A percentile compares a stretch with the other conserved stretches of the same genome.
Conservation (phyloP, 2,329 filamentous ascomycete genomes). For the Cladophialophora exuberans region DNA sequence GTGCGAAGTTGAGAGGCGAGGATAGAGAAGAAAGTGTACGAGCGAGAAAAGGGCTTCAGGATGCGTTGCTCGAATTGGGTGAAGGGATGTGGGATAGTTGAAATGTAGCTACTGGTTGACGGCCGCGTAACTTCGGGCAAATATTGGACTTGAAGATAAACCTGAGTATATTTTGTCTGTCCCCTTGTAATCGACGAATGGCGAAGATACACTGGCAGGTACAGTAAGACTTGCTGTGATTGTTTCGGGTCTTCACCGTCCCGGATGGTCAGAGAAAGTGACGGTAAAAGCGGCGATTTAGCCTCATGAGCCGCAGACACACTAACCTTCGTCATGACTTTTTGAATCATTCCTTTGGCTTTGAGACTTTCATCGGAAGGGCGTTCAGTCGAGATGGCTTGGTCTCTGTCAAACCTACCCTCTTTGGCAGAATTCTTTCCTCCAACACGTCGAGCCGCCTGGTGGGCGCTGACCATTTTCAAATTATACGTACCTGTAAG, state of each 20-base stretch:
- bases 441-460: constrained; percentile 45
- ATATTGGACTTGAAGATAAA: too few species aligned
- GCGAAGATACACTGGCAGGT: too few species aligned
- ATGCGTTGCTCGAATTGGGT: constrained; percentile 48
- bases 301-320: not conserved
- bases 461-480: constrained; percentile 41
- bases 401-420: constrained; percentile 33
- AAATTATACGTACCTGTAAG: constrained; percentile 41
- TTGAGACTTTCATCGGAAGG: not conserved
- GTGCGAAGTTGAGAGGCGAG: constrained; percentile 47
- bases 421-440: constrained; percentile 40
- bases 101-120: too few species aligned
- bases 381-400: constrained; percentile 25
- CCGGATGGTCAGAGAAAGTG: too few species aligned
- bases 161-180: too few species aligned
- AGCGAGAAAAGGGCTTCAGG: constrained; percentile 49
- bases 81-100: constrained; percentile 55
- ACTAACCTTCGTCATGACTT: not conserved
- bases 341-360: not conserved
- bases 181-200: too few species aligned
- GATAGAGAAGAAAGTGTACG: constrained; percentile 51
- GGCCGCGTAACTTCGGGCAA: too few species aligned
- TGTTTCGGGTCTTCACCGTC: too few species aligned
- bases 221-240: too few species aligned
- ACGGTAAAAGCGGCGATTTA: not conserved